A percentile compares a stretch with the other conserved stretches of the same genome.
These are phyloP conservation scores for Spiromastix sp. DNA, from an alignment of 2,329 filamentous ascomycete species.

Conservation along the genomic window DNA sequence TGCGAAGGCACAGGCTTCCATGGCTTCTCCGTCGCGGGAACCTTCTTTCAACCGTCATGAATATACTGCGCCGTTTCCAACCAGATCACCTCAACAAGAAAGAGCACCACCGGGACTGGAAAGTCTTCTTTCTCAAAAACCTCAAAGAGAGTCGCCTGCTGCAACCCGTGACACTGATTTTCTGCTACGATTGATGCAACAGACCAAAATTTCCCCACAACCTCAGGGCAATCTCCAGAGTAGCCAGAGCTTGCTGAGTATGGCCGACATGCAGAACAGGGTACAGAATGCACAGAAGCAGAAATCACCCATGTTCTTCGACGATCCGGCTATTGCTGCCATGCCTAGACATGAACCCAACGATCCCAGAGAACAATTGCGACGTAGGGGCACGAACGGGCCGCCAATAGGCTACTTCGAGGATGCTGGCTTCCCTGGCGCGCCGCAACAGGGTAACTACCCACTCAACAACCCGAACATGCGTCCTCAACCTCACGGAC, in stretches of 20 bases:
- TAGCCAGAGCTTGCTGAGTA: conserved; percentile 23
- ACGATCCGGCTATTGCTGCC: conserved; percentile 34
- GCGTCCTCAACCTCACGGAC: conserved; percentile 23
- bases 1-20: conserved; percentile 16
- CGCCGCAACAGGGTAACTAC: conserved; percentile 21
- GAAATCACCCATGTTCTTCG: conserved; percentile 29
- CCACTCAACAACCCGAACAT: conserved; percentile 25
- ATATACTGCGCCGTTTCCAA: conserved; percentile 18
- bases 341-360: conserved; percentile 28
- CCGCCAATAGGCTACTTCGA: conserved; percentile 28
- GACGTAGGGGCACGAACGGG: conserved; percentile 28
- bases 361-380: conserved; percentile 22
- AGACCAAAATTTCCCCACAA: conserved; percentile 31
- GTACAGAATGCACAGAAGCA: conserved; percentile 24
- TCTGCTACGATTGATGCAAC: conserved; percentile 73
- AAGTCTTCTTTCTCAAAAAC: conserved; percentile 17
- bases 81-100: conserved; percentile 16
- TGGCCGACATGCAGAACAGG: conserved; percentile 26
- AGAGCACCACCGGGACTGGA: conserved; percentile 18
- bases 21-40: conserved; percentile 25
- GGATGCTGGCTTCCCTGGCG: conserved; percentile 30
- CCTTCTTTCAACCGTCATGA: conserved; percentile 21
- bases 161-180: conserved; percentile 62
- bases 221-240: conserved; percentile 21
- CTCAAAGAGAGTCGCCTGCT: conserved; percentile 22